Evolutionary conservation across 2,329 filamentous ascomycete genomes (phyloP).

Genomic region (Fusarium bulbicola): DNA sequence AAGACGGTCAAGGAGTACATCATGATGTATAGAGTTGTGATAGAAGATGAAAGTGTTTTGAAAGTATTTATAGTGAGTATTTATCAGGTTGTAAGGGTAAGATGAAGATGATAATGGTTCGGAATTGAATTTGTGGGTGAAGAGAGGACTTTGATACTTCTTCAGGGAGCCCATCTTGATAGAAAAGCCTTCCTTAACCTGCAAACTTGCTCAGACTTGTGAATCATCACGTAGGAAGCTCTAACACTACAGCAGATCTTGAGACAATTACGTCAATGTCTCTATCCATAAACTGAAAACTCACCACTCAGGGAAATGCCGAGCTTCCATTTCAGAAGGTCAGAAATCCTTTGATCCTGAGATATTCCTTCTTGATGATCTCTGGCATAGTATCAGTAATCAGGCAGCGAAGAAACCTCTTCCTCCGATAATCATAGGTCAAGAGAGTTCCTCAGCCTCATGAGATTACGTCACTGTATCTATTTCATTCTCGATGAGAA

Average conservation of each 20-base stretch:
- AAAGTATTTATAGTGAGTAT: neutral
- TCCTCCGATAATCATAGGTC: neutral
- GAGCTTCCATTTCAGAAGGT: neutral
- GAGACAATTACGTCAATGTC: neutral
- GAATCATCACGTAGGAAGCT: neutral
- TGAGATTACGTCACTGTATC: neutral
- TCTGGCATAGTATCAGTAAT: neutral
- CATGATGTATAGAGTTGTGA: rapidly evolving
- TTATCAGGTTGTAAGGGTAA: rapidly evolving
- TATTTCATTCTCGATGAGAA: neutral
- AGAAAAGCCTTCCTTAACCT: too few relatives aligned
- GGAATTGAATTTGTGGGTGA: rapidly evolving
- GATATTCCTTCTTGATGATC: neutral
- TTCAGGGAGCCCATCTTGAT: rapidly evolving
- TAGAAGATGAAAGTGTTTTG: neutral
- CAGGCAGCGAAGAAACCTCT: neutral
- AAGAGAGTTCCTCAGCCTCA: neutral
- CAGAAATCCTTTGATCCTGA: neutral
- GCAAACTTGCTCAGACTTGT: neutral
- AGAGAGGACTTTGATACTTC: neutral
- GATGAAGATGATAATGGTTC: neutral
- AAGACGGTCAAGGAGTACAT: neutral
- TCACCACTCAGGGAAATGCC: neutral
- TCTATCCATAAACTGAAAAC: neutral
- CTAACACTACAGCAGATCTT: neutral